Conservation (phyloP, 2,329 filamentous ascomycete species). For the Cladosporium austrohemisphaericum region DNA sequence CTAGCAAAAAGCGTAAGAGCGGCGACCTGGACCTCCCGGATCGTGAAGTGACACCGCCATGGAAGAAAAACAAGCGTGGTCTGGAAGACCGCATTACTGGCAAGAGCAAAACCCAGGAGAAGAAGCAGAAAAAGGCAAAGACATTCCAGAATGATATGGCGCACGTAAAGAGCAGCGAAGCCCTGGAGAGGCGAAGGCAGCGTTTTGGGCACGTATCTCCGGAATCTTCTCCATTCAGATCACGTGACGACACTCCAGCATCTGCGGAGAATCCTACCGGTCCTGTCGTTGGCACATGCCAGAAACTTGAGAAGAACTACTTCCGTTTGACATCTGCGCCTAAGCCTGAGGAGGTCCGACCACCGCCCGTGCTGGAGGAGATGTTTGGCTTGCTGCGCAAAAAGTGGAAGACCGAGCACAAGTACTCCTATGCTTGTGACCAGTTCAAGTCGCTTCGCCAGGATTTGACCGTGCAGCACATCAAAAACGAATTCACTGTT, state of each 20-base stretch:
- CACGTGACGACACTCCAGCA: conserved; percentile 47
- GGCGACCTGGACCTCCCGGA: conserved; percentile 56
- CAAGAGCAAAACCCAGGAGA: conserved; percentile 48
- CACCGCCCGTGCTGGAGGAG: conserved; percentile 72
- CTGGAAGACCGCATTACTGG: conserved; percentile 76
- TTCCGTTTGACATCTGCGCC: conserved; percentile 89
- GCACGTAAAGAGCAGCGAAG: conserved; percentile 84
- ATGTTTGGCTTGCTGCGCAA: conserved; percentile 85
- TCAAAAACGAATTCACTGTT: conserved; percentile 95
- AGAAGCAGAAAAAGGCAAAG: conserved; percentile 36
- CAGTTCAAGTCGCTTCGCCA: conserved; percentile 98
- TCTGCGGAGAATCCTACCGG: conserved; percentile 45
- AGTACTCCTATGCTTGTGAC: conserved; percentile 97
- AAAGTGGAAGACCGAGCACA: conserved; percentile 90
- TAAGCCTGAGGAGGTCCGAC: conserved; percentile 82
- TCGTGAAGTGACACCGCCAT: conserved; percentile 58
- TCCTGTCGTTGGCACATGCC: conserved; percentile 81
- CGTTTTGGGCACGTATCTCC: conserved; percentile 61
- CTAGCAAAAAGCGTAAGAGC: conserved; percentile 78
- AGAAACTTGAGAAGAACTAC: conserved; percentile 86
- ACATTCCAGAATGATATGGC: conserved; percentile 39
- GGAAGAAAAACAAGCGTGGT: conserved; percentile 61
- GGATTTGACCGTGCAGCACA: conserved; percentile 95
- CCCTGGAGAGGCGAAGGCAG: conserved; percentile 81
- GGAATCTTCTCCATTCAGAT: conserved; percentile 50